A percentile compares a stretch with the other conserved stretches of the same genome.
Conservation (phyloP, 768 basidiomycete species). For the Termitomyces sp. region DNA sequence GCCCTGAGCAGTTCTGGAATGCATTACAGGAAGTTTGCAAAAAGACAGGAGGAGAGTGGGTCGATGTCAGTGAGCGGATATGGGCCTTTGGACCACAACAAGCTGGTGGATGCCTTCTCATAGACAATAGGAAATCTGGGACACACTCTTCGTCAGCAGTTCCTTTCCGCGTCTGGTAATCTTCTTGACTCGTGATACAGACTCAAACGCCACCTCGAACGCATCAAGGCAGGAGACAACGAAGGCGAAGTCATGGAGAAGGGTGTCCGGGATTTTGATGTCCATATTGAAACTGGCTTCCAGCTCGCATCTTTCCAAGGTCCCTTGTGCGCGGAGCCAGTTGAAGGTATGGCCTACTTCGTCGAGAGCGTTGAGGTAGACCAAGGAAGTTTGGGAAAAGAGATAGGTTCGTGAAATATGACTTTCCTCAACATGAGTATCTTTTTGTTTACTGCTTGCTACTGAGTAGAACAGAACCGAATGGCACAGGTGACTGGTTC, state of each 20-base stretch:
- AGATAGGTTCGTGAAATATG: constrained; percentile 48
- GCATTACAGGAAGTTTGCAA: constrained; percentile 57
- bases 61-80: constrained; percentile 56
- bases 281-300: constrained; percentile 87
- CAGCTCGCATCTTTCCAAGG: constrained; percentile 94
- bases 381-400: constrained; percentile 49
- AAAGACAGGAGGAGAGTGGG: constrained; percentile 84
- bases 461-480: constrained; percentile 60
- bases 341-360: constrained; percentile 90
- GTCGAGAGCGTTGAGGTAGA: constrained; percentile 73
- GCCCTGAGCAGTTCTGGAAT: constrained; percentile 77
- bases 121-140: constrained; percentile 58
- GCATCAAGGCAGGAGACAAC: constrained; percentile 23
- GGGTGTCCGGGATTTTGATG: constrained; percentile 58
- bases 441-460: constrained; percentile 11
- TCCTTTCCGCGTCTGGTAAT: background rate
- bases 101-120: constrained; percentile 79
- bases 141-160: constrained; percentile 50
- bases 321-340: constrained; percentile 91
- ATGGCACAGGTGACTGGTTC: constrained; percentile 87
- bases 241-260: constrained; percentile 26
- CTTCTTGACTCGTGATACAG: constrained; percentile 26
- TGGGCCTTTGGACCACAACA: constrained; percentile 93
- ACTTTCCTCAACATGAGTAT: background rate
- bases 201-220: constrained; percentile 45